These are phyloP conservation scores for Bisporella sp. DNA, from an alignment of 2,329 filamentous ascomycete species.

Conservation along the genomic window DNA sequence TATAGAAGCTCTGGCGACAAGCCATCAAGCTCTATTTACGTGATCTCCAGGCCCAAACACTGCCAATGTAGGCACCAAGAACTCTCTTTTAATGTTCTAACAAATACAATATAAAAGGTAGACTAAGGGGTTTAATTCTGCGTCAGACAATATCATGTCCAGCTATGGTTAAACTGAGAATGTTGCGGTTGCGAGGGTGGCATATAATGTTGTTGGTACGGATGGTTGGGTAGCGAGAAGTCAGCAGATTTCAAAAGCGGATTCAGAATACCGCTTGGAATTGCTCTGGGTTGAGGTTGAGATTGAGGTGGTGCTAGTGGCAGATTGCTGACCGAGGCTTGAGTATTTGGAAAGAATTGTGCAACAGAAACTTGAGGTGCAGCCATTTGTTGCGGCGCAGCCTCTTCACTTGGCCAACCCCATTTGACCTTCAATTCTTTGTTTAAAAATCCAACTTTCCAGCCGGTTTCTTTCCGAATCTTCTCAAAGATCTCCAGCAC, in stretches of 20 bases:
- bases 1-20: too few species aligned
- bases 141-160: too few species aligned
- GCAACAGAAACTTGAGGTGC: conserved; percentile 14
- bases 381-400: conserved; percentile 18
- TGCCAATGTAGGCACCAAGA: too few species aligned
- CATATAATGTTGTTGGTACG: conserved; percentile 75
- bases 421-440: conserved; percentile 68
- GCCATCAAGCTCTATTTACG: too few species aligned
- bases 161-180: too few species aligned
- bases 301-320: conserved; percentile 18
- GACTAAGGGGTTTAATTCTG: too few species aligned
- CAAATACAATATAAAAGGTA: too few species aligned
- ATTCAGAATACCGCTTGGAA: conserved; percentile 50
- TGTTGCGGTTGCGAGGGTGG: conserved; percentile 35
- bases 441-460: conserved; percentile 67
- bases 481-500: conserved; percentile 69
- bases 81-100: too few species aligned
- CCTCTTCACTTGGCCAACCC: conserved; percentile 53
- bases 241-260: conserved; percentile 66
- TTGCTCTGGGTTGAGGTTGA: conserved; percentile 10
- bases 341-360: conserved; percentile 21
- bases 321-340: conserved; percentile 13
- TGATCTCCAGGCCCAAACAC: too few species aligned
- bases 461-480: conserved; percentile 71
- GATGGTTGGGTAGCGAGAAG: conserved; percentile 71